A percentile compares a stretch with the other conserved stretches of the same genome.
phyloP scores from a whole-genome alignment of 2,329 filamentous ascomycete genomes.

The Beauveria medogensis region DNA sequence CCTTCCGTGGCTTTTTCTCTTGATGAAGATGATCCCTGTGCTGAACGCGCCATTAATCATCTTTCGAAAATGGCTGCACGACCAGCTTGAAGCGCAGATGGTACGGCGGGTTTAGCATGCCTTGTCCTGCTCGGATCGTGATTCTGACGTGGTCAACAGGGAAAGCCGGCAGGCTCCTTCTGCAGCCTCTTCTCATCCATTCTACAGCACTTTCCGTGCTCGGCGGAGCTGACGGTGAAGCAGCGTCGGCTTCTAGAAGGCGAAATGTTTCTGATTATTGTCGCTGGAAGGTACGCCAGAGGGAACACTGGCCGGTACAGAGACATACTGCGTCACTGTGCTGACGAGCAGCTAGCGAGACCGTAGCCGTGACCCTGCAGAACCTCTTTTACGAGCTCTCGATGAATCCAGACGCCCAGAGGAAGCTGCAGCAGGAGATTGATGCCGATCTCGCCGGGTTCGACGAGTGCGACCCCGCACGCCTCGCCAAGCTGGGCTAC shows the following conservation, averaged over 20 bases:
- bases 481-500: constrained; percentile 18
- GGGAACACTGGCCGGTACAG: too few species aligned
- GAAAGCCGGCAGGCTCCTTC: neutral
- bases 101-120: neutral
- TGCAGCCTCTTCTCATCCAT: constrained; percentile 24
- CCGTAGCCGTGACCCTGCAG: constrained; percentile 26
- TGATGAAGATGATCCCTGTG: neutral
- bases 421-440: constrained; percentile 32
- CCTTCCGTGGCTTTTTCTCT: neutral
- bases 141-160: neutral
- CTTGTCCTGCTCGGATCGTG: neutral
- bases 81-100: neutral
- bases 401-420: constrained; percentile 26
- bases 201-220: constrained; percentile 19
- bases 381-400: constrained; percentile 28
- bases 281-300: constrained; percentile 23
- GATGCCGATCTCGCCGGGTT: constrained; percentile 15
- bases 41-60: neutral
- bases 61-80: neutral
- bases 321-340: neutral
- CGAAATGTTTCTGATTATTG: constrained; percentile 22
- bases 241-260: constrained; percentile 19
- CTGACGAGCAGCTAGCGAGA: constrained; percentile 19
- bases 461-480: constrained; percentile 12
- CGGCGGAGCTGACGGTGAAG: constrained; percentile 15